Evolutionary conservation across 2,329 filamentous ascomycete species (phyloP), one percentile per base, ranked within the genome.

Genomic region (Calycina herbarum): DNA sequence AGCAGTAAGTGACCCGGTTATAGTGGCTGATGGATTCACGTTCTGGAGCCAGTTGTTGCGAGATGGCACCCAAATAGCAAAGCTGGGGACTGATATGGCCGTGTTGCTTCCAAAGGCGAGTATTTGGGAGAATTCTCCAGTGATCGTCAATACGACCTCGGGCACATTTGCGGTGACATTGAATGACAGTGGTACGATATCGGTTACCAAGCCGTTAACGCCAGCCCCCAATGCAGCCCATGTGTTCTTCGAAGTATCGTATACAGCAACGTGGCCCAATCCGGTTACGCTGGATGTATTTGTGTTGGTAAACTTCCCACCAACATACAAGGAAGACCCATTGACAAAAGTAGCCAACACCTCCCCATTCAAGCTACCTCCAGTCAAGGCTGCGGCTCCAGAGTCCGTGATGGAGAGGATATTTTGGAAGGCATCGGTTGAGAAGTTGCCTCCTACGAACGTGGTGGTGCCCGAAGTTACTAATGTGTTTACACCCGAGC

Each of bases 1-100:
- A 6, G 92, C 85, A 20, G 89, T 90, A 57, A 99, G 82, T 64
- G 88, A 80, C 45, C 95, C 96, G 65, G 84, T 83, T 72, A 96
- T 85, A 6, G 85, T 82, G 38, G 88, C 83, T 7, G 85, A 79
- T 6, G 86, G 80, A 42, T 87, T 78, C 20, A 97, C 79, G 71
- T 96, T 95, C 74, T 93, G 87, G 17, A 99, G 82, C 95, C 95
- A 99, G 75, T 95, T 95, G 65, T 83, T 84, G 68, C 85, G 83
- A 3, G 93, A 96, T 2, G 92, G 92, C 7, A 98, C 89, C 95
- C 95, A 99, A 45, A 98, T 83, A 15, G 93, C 94, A 73, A 99
- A 93, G 1, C 94, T 93, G 61, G 86, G 78, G 0, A 88, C 90
- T 8, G 84, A 73, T 33, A 89, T 82, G 10, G 87, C 84, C 6